phyloP scores from a whole-genome alignment of 2,329 filamentous ascomycete species.

The Colletotrichum spaethianum region DNA sequence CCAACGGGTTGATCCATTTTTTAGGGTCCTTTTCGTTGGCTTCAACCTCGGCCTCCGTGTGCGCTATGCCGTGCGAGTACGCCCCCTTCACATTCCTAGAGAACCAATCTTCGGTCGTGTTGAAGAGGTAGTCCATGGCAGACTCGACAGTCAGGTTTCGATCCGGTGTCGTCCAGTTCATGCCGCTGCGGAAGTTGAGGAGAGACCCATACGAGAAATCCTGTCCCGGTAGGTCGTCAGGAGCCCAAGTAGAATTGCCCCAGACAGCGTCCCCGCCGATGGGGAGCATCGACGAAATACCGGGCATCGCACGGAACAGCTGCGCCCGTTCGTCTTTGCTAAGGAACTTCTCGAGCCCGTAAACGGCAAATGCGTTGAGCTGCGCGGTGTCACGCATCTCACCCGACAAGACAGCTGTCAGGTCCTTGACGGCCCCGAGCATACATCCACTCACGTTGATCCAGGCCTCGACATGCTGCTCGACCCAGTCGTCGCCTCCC shows the following conservation, averaged over 20 bases:
- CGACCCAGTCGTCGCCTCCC: slow-evolving; percentile 91
- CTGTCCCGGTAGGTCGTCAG: slow-evolving; percentile 85
- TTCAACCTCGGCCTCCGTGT: slow-evolving; percentile 84
- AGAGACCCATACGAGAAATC: slow-evolving; percentile 83
- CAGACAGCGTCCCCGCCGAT: slow-evolving; percentile 95
- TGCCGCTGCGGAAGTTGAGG: slow-evolving; percentile 82
- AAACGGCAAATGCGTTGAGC: slow-evolving; percentile 95
- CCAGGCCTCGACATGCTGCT: slow-evolving; percentile 91
- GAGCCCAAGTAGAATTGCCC: slow-evolving; percentile 90
- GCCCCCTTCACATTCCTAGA: slow-evolving; percentile 77
- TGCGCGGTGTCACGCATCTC: slow-evolving; percentile 99
- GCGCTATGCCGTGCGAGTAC: slow-evolving; percentile 92
- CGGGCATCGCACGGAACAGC: slow-evolving; percentile 96
- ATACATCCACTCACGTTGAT: slow-evolving; percentile 99
- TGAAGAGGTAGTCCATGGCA: slow-evolving; percentile 83
- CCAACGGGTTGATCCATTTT: slow-evolving; percentile 97
- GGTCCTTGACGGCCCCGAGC: slow-evolving; percentile 92
- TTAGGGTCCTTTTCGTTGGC: slow-evolving; percentile 80
- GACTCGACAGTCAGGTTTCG: slow-evolving; percentile 86
- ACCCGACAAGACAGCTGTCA: slow-evolving; percentile 91
- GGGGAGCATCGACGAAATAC: slow-evolving; percentile 95
- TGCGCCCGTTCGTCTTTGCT: slow-evolving; percentile 91
- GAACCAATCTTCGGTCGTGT: slow-evolving; percentile 90
- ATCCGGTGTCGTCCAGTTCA: slow-evolving; percentile 74
- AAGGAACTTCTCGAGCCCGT: slow-evolving; percentile 95